Base-by-base conservation (phyloP, 805 yeast species). In the Kluyveromyces aestuarii region DNA sequence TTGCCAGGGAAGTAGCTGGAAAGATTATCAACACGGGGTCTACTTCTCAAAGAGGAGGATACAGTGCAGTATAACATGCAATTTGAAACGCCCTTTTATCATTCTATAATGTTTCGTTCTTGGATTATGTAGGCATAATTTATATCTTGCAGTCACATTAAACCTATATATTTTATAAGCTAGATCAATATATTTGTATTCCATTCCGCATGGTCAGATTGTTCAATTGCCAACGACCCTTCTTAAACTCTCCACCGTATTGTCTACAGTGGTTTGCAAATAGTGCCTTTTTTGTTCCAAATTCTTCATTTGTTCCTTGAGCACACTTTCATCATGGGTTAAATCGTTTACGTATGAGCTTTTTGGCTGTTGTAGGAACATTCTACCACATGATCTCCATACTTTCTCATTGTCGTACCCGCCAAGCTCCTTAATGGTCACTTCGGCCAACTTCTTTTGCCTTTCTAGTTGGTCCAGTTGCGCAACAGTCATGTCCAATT, bases 381-480 rank as follows among this genome's bases (percentile, higher is more conserved):
- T 77, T 65, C 84, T 84, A 27, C 97, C 97, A 36, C 87, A 77
- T 6, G 95, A 87, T 61, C 86, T 79, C 93, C 95, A 89, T 6
- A 89, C 90, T 8, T 61, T 61, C 9, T 77, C 74, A 18, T 70
- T 70, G 9, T 69, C 72, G 13, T 75, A 67, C 40, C 77, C 71
- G 25, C 67, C 69, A 45, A 88, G 69, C 54, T 84, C 85, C 35
- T 72, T 61, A 35, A 73, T 66, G 8, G 95, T 83, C 41, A 78
- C 70, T 25, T 75, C 74, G 18, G 81, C 74, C 44, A 84, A 62
- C 55, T 72, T 73, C 55, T 59, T 63, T 49, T 66, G 69, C 47
- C 64, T 63, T 11, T 61, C 61, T 19, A 66, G 48, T 21, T 56
- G 57, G 6, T 46, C 40, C 43, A 64, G 43, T 52, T 66, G 70